Evolutionary conservation across 2,329 filamentous ascomycete species (phyloP).

Genomic region (Chrysoporthe puriensis): DNA sequence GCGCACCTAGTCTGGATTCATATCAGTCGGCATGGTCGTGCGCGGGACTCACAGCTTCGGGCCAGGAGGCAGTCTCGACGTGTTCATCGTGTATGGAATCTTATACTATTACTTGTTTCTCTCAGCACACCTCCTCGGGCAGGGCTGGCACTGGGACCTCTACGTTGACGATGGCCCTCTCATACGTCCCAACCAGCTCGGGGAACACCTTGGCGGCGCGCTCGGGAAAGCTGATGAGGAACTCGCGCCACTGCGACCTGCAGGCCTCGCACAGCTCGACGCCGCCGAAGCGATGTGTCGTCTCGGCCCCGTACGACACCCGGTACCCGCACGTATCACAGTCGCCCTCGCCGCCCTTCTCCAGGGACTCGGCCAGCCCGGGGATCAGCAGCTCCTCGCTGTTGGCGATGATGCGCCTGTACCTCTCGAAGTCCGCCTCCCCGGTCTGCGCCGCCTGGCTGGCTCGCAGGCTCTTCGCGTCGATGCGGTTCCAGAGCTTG

Average conservation of each 20-base stretch:
- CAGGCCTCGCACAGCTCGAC: slow-evolving; percentile 27
- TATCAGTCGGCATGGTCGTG: too few relatives aligned
- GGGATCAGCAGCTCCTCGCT: slow-evolving; percentile 30
- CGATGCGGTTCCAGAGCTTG: slow-evolving; percentile 39
- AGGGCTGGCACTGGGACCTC: not conserved
- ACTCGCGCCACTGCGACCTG: not conserved
- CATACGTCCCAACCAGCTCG: not conserved
- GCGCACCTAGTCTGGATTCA: too few relatives aligned
- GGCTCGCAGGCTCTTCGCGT: not conserved
- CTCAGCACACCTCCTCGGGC: not conserved
- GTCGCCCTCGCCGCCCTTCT: slow-evolving; percentile 21
- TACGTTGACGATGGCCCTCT: not conserved
- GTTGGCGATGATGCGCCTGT: slow-evolving; percentile 19
- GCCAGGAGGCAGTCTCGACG: not conserved
- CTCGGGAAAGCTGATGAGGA: not conserved
- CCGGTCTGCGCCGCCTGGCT: not conserved
- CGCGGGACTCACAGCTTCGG: too few relatives aligned
- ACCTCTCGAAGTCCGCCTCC: slow-evolving; percentile 13
- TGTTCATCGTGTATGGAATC: not conserved
- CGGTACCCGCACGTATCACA: slow-evolving; percentile 27
- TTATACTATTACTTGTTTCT: not conserved
- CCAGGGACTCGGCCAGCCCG: slow-evolving; percentile 26
- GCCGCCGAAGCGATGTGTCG: slow-evolving; percentile 27
- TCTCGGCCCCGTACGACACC: slow-evolving; percentile 27
- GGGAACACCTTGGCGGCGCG: slow-evolving; percentile 7